Evolutionary conservation across 192 early-diverging fungal genomes (phyloP).

Genomic region (Spizellomyces sp.): DNA sequence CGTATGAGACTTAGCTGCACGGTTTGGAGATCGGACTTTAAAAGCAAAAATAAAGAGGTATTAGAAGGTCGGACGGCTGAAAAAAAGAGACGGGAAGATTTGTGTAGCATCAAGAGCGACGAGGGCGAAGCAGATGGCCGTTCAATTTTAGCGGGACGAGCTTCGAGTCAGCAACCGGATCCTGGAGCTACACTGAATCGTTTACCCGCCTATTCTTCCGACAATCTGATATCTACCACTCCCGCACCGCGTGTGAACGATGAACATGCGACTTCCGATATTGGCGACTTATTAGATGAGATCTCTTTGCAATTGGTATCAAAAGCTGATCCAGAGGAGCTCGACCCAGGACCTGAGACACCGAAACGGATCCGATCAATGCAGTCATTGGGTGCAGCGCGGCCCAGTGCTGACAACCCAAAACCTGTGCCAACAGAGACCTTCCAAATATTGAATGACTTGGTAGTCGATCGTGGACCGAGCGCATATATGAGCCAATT

Average conservation of each 20-base stretch:
- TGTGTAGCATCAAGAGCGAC: not conserved
- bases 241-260: not conserved
- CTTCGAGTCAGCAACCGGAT: not conserved
- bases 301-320: not conserved
- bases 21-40: slow-evolving; percentile 50
- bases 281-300: slow-evolving; percentile 13
- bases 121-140: not conserved
- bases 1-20: slow-evolving; percentile 93
- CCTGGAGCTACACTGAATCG: not conserved
- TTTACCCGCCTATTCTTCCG: not conserved
- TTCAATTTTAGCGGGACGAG: too few species aligned
- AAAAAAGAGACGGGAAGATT: not conserved
- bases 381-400: not conserved
- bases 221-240: not conserved
- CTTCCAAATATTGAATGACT: slow-evolving; percentile 27
- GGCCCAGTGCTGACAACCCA: not conserved
- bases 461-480: slow-evolving; percentile 45
- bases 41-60: not conserved
- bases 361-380: not conserved
- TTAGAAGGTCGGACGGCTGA: slow-evolving; percentile 1
- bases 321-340: not conserved
- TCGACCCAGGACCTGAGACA: not conserved
- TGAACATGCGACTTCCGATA: slow-evolving; percentile 1
- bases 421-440: slow-evolving; percentile 2
- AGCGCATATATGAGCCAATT: slow-evolving; percentile 49